Evolutionary conservation across 2,329 filamentous ascomycete genomes (phyloP).

Genomic region (Alternaria gaisen): DNA sequence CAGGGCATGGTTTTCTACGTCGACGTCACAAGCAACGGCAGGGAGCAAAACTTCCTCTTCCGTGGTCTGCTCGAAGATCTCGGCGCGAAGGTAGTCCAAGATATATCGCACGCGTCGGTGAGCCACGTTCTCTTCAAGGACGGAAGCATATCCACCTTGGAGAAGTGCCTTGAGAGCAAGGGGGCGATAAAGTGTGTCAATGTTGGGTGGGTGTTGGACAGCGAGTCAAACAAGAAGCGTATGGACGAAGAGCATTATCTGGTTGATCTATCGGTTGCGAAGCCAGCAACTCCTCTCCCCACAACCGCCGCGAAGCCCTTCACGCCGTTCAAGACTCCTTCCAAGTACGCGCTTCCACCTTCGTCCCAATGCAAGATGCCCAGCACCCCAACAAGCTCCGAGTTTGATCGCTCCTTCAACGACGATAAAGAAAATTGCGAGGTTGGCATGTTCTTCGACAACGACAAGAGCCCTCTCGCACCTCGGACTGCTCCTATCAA

Average conservation of each 20-base stretch:
- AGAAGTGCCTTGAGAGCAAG: slow-evolving; percentile 77
- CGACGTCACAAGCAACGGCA: slow-evolving; percentile 83
- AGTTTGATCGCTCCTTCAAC: slow-evolving; percentile 40
- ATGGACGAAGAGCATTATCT: slow-evolving; percentile 46
- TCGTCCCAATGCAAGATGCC: slow-evolving; percentile 35
- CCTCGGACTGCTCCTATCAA: slow-evolving; percentile 46
- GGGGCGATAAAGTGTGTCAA: slow-evolving; percentile 86
- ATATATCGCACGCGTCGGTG: slow-evolving; percentile 74
- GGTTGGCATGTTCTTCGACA: slow-evolving; percentile 50
- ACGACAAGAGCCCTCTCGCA: slow-evolving; percentile 55
- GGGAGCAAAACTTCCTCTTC: slow-evolving; percentile 68
- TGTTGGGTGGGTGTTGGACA: slow-evolving; percentile 84
- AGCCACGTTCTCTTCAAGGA: slow-evolving; percentile 94
- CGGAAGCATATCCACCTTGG: slow-evolving; percentile 78
- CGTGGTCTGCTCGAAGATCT: slow-evolving; percentile 80
- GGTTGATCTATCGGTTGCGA: slow-evolving; percentile 39
- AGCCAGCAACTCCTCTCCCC: slow-evolving; percentile 30
- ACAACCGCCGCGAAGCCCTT: slow-evolving; percentile 32
- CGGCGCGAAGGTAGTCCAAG: slow-evolving; percentile 79
- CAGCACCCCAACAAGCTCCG: slow-evolving; percentile 38
- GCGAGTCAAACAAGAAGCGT: slow-evolving; percentile 46
- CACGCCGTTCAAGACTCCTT: slow-evolving; percentile 45
- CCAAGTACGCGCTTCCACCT: slow-evolving; percentile 35
- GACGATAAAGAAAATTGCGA: slow-evolving; percentile 49
- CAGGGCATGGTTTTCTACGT: slow-evolving; percentile 79